Conservation (phyloP, 176 grass and related monocot genomes). For the Miscanthus lutarioriparius region DNA sequence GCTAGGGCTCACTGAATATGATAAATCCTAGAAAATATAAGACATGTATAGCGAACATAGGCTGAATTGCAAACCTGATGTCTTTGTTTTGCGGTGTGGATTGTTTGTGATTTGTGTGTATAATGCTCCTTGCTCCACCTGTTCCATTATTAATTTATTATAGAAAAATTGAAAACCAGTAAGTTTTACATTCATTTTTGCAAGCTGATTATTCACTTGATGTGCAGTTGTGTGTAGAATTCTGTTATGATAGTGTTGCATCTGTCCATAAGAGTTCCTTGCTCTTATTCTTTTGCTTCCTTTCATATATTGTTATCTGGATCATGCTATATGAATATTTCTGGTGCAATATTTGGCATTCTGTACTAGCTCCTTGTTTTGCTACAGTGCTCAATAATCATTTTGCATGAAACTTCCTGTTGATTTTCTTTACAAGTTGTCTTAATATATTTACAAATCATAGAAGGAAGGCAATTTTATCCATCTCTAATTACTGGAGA, state of each 20-base stretch:
- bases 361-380: neutral
- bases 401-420: neutral
- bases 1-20: neutral
- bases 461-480: neutral
- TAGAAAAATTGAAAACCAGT: neutral
- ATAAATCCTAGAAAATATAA: neutral
- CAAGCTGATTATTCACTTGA: neutral
- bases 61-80: neutral
- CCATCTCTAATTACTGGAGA: neutral
- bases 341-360: neutral
- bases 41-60: neutral
- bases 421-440: neutral
- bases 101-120: neutral
- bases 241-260: neutral
- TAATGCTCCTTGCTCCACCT: neutral
- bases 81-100: neutral
- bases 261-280: neutral
- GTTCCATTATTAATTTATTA: neutral
- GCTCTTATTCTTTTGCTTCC: neutral
- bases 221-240: neutral
- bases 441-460: neutral
- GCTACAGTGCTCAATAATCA: neutral
- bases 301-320: neutral
- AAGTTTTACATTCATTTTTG: neutral
- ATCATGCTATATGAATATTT: constrained; percentile 14